Conservation (phyloP, 1,284 basidiomycete species). For the Ceratobasidium sp. region DNA sequence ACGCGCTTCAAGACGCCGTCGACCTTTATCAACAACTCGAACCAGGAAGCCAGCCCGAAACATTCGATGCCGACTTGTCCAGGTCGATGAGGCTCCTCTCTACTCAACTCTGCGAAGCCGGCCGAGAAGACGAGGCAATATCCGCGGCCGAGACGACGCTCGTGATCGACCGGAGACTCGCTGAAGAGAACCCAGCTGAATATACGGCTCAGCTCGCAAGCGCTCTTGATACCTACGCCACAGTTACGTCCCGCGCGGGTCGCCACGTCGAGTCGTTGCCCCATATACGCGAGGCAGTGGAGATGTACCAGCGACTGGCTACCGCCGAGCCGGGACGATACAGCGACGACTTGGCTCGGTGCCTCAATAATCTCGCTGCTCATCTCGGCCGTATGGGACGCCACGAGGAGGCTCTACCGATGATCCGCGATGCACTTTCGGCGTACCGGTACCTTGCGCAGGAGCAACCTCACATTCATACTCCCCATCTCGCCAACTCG, state of each 20-base stretch:
- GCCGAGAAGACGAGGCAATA: constrained; percentile 2
- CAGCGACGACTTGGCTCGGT: background rate
- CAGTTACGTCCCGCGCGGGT: background rate
- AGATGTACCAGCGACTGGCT: background rate
- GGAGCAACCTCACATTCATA: background rate
- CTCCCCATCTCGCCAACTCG: background rate
- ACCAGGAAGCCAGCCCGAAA: background rate
- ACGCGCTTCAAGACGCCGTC: background rate
- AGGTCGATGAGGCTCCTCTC: background rate
- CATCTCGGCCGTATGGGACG: background rate
- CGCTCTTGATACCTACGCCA: background rate
- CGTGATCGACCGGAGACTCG: background rate
- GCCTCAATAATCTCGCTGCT: constrained; percentile 10
- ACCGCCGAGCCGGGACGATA: background rate
- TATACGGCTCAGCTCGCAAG: background rate
- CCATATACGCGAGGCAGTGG: background rate
- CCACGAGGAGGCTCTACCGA: constrained; percentile 11
- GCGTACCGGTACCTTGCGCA: background rate
- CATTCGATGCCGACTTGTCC: background rate
- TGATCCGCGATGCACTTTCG: constrained; percentile 6
- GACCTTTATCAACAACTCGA: background rate
- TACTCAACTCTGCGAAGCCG: background rate
- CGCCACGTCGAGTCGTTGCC: background rate
- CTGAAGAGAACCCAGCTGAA: background rate
- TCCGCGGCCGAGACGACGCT: background rate